These are phyloP conservation scores for Xylariales sp. DNA, from an alignment of 2,329 filamentous ascomycete genomes.

Conservation along the genomic window DNA sequence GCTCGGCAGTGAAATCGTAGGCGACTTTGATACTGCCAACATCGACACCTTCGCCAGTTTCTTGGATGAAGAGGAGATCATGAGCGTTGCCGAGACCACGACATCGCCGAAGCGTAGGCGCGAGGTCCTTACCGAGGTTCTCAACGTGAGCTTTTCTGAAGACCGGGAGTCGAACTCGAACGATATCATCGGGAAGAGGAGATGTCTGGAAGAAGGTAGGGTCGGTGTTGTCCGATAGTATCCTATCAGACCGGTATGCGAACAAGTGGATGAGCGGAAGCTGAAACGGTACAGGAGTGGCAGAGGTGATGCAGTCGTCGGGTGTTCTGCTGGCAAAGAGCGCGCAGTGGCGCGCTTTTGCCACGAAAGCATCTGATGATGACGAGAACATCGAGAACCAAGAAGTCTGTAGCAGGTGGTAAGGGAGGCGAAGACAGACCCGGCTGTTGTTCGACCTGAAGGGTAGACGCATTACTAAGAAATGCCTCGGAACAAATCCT, in stretches of 20 bases:
- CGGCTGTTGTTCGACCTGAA: too few relatives aligned
- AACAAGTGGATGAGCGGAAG: not conserved
- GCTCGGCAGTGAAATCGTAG: constrained; percentile 46
- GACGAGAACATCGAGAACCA: not conserved
- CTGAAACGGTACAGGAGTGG: not conserved
- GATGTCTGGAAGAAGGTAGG: constrained; percentile 22
- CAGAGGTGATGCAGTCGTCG: not conserved
- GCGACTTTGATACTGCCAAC: constrained; percentile 32
- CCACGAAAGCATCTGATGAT: not conserved
- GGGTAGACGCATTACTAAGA: too few relatives aligned
- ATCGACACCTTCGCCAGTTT: constrained; percentile 44
- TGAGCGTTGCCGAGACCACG: constrained; percentile 12
- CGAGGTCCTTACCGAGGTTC: constrained; percentile 22
- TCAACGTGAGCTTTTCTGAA: constrained; percentile 27
- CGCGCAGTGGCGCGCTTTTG: not conserved
- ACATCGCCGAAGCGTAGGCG: constrained; percentile 20
- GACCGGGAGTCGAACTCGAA: constrained; percentile 18
- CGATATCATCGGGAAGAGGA: constrained; percentile 19
- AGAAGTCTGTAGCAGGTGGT: too few relatives aligned
- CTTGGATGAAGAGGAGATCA: constrained; percentile 16
- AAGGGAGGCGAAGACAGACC: too few relatives aligned
- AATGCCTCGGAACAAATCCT: too few relatives aligned
- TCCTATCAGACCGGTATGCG: not conserved
- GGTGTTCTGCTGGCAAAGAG: not conserved
- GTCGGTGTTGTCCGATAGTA: constrained; percentile 22